These are phyloP conservation scores for Grosmannia huntii DNA, from an alignment of 2,329 filamentous ascomycete species.

Conservation along the genomic window DNA sequence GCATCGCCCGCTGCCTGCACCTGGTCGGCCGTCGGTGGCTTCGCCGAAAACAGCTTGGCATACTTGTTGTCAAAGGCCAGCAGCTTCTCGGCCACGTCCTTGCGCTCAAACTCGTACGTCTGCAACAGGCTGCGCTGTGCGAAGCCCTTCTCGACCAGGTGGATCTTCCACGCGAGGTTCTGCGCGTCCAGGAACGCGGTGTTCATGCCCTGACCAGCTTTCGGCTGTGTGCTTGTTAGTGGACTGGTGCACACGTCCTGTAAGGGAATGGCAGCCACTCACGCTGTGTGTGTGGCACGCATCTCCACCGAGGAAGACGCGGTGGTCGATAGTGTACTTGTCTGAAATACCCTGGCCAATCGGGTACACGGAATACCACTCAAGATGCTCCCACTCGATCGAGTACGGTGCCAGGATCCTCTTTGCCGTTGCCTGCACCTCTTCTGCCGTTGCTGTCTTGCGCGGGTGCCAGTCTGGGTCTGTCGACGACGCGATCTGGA, in stretches of 20 bases:
- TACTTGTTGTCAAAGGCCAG: slow-evolving; percentile 82
- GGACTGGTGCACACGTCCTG: neutral
- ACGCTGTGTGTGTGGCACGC: slow-evolving; percentile 70
- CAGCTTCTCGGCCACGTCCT: slow-evolving; percentile 70
- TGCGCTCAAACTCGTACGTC: slow-evolving; percentile 80
- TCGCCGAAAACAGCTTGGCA: slow-evolving; percentile 76
- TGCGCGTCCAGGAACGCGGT: slow-evolving; percentile 69
- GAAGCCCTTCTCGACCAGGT: slow-evolving; percentile 75
- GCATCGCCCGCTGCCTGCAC: slow-evolving; percentile 37
- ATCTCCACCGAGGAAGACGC: slow-evolving; percentile 64
- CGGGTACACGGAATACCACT: slow-evolving; percentile 68
- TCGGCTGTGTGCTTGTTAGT: slow-evolving; percentile 29
- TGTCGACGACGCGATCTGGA: slow-evolving; percentile 52
- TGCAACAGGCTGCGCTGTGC: slow-evolving; percentile 61
- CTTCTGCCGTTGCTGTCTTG: slow-evolving; percentile 47
- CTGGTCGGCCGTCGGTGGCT: slow-evolving; percentile 59
- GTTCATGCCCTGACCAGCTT: slow-evolving; percentile 72
- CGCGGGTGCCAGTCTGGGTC: slow-evolving; percentile 49
- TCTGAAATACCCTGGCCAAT: slow-evolving; percentile 64
- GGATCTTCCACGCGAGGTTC: slow-evolving; percentile 94
- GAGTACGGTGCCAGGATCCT: slow-evolving; percentile 53
- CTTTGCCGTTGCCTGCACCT: slow-evolving; percentile 54
- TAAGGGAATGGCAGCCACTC: slow-evolving; percentile 19
- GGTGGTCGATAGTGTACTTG: slow-evolving; percentile 51
- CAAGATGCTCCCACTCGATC: slow-evolving; percentile 53